These are phyloP conservation scores for Backusella circina DNA, from an alignment of 192 early-diverging fungal genomes.

Conservation along the genomic window DNA sequence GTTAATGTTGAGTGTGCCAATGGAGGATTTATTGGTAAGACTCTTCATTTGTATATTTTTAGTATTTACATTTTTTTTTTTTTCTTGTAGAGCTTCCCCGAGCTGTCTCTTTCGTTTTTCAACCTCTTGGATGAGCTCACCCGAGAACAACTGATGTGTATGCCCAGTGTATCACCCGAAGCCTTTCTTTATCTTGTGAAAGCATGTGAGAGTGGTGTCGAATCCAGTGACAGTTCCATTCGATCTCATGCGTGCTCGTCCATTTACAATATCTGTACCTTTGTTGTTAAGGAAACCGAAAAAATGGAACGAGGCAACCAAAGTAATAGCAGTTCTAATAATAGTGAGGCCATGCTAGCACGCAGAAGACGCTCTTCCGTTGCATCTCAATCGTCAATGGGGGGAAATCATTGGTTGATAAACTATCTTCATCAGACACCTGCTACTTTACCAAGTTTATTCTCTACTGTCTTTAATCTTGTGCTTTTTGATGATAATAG, in stretches of 20 bases:
- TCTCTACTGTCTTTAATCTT: slow-evolving; percentile 65
- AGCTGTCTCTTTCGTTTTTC: slow-evolving; percentile 59
- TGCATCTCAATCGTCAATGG: slow-evolving; percentile 14
- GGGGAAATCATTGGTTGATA: slow-evolving; percentile 51
- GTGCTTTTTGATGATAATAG: slow-evolving; percentile 77
- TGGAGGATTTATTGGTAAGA: slow-evolving; percentile 70
- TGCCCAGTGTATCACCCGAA: slow-evolving; percentile 54
- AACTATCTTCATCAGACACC: slow-evolving; percentile 50
- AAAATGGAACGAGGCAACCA: slow-evolving; percentile 4
- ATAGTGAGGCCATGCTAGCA: background rate
- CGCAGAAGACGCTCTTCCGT: slow-evolving; percentile 7
- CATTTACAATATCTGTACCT: slow-evolving; percentile 70
- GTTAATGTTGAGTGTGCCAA: slow-evolving; percentile 69
- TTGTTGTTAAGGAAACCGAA: slow-evolving; percentile 54
- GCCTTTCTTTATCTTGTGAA: slow-evolving; percentile 71
- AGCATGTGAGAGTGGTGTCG: slow-evolving; percentile 70
- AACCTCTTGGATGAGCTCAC: slow-evolving; percentile 68
- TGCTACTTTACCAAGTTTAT: slow-evolving; percentile 60
- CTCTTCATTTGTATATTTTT: background rate
- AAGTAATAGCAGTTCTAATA: slow-evolving; percentile 22
- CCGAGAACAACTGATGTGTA: slow-evolving; percentile 57
- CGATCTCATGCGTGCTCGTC: slow-evolving; percentile 64
- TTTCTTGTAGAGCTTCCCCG: slow-evolving; percentile 50
- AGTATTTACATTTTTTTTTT: background rate
- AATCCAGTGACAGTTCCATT: slow-evolving; percentile 49